phyloP scores from a whole-genome alignment of 768 basidiomycete genomes.

The Boletellus ananiceps region DNA sequence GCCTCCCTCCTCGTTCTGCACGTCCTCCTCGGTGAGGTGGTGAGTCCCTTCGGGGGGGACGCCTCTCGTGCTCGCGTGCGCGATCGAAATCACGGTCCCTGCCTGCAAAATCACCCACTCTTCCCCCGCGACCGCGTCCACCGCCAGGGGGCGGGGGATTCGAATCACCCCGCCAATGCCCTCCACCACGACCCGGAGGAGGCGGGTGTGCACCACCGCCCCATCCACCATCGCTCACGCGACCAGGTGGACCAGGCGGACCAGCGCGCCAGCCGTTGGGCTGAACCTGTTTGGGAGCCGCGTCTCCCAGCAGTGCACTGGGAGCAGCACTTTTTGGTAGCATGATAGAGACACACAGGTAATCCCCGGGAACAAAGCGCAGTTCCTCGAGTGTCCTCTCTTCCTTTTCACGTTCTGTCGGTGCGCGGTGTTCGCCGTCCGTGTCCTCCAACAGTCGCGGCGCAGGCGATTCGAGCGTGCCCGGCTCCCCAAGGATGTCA shows the following conservation, averaged over 20 bases:
- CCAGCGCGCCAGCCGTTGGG: slow-evolving; percentile 34
- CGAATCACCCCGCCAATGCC: slow-evolving; percentile 75
- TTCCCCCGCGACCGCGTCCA: slow-evolving; percentile 42
- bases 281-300: slow-evolving; percentile 33
- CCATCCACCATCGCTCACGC: slow-evolving; percentile 48
- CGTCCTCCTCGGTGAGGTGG: slow-evolving; percentile 45
- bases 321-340: slow-evolving; percentile 58
- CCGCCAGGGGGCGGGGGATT: slow-evolving; percentile 41
- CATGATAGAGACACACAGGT: slow-evolving; percentile 66
- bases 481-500: slow-evolving; percentile 80
- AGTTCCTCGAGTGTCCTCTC: slow-evolving; percentile 77
- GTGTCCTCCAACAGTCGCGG: slow-evolving; percentile 56
- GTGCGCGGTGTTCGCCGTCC: slow-evolving; percentile 29
- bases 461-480: slow-evolving; percentile 52
- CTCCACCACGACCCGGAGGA: slow-evolving; percentile 47
- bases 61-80: slow-evolving; percentile 42
- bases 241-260: slow-evolving; percentile 4
- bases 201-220: slow-evolving; percentile 36
- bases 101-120: slow-evolving; percentile 30
- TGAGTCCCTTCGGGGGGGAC: slow-evolving; percentile 47
- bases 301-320: slow-evolving; percentile 46
- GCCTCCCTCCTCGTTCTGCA: slow-evolving; percentile 40
- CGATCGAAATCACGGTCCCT: slow-evolving; percentile 37
- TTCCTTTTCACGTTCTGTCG: slow-evolving; percentile 47
- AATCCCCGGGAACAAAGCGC: slow-evolving; percentile 78